A percentile compares a stretch with the other conserved stretches of the same genome.
These are phyloP conservation scores for Xerocomus potaroensis DNA, from an alignment of 768 basidiomycete species.

Conservation along the genomic window DNA sequence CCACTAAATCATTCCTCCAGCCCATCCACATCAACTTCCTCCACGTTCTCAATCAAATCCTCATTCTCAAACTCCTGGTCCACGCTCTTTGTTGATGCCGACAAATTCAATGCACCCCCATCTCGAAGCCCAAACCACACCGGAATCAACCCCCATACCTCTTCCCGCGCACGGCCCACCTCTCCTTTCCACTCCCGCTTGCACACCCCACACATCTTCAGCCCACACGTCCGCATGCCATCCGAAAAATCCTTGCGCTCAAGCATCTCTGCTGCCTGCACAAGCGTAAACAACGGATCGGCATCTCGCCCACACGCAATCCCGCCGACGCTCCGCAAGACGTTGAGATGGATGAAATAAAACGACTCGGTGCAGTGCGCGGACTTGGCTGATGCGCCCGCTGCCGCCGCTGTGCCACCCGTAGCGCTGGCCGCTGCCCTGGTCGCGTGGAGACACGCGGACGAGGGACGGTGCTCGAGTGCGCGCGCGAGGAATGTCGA, in stretches of 20 bases:
- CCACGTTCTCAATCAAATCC: conserved; percentile 4
- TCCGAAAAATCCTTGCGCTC: conserved; percentile 66
- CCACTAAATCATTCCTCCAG: conserved; percentile 7
- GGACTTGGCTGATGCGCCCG: neutral
- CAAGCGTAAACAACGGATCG: conserved; percentile 66
- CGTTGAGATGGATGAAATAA: conserved; percentile 72
- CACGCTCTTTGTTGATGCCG: neutral
- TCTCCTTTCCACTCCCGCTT: conserved; percentile 44
- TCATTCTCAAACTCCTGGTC: neutral
- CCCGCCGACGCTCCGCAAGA: conserved; percentile 65
- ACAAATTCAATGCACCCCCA: conserved; percentile 4
- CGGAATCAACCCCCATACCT: conserved; percentile 60
- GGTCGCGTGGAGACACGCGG: conserved; percentile 43
- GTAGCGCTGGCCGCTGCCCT: too few species aligned
- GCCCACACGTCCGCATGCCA: conserved; percentile 48
- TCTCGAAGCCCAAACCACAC: conserved; percentile 55
- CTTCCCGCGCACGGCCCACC: conserved; percentile 46
- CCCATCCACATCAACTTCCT: conserved; percentile 13
- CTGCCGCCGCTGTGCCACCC: neutral
- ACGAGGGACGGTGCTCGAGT: conserved; percentile 49
- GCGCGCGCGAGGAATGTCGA: conserved; percentile 55
- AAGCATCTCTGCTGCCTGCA: conserved; percentile 69
- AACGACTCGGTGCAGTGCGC: conserved; percentile 60
- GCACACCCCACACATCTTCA: conserved; percentile 51
- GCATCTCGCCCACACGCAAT: conserved; percentile 70